phyloP scores from a whole-genome alignment of 345 rosid genomes.

The Tarenaya hassleriana region DNA sequence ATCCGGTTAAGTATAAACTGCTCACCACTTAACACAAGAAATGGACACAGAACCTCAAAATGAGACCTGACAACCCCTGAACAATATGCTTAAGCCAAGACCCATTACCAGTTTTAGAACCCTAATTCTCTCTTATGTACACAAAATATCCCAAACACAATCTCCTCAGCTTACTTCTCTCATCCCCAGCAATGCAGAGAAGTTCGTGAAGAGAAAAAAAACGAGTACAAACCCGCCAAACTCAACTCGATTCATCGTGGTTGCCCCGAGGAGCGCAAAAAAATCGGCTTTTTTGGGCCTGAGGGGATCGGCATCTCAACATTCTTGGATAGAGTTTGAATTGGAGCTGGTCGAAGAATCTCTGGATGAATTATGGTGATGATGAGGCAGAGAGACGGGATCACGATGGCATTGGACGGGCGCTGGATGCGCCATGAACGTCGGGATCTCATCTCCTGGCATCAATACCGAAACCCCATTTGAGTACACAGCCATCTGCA shows the following conservation, averaged over 20 bases:
- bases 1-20: too few relatives aligned
- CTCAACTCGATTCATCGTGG: background rate
- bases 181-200: too few relatives aligned
- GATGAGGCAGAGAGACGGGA: conserved; percentile 19
- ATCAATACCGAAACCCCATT: conserved; percentile 76
- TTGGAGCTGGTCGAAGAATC: conserved; percentile 19
- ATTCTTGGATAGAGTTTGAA: conserved; percentile 23
- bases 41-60: too few relatives aligned
- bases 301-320: background rate
- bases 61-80: too few relatives aligned
- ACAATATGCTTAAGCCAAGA: too few relatives aligned
- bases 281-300: background rate
- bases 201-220: too few relatives aligned
- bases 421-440: conserved; percentile 64
- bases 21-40: too few relatives aligned
- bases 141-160: too few relatives aligned
- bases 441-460: conserved; percentile 69
- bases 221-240: too few relatives aligned
- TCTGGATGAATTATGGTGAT: conserved; percentile 11
- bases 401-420: conserved; percentile 35
- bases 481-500: conserved; percentile 64
- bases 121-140: too few relatives aligned
- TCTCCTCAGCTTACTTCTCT: too few relatives aligned
- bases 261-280: background rate
- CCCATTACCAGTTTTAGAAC: too few relatives aligned